Conservation (phyloP, 2,329 filamentous ascomycete genomes). For the Zarea fungicola region DNA sequence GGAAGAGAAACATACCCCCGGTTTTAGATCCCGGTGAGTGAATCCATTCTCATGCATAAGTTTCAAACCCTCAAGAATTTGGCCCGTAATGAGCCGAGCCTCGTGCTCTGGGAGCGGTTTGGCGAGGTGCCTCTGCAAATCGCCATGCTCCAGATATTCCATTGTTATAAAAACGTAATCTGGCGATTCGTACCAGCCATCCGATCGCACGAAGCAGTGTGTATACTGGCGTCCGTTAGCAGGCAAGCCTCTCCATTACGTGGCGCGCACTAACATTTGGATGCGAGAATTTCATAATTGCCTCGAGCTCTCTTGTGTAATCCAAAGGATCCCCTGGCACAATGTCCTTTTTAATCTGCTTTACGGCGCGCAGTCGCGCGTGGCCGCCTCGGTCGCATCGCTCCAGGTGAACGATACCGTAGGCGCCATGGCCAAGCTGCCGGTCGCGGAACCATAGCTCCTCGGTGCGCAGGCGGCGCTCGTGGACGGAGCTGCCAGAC, state of each 20-base stretch:
- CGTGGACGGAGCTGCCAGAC: neutral
- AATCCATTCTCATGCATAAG: constrained; percentile 19
- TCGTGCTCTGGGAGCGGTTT: constrained; percentile 7
- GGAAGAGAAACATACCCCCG: constrained; percentile 1
- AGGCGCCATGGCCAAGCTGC: constrained; percentile 10
- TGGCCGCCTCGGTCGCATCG: neutral
- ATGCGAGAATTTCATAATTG: constrained; percentile 14
- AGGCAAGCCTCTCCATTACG: no score
- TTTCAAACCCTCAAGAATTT: constrained; percentile 15
- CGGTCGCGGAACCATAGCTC: constrained; percentile 7
- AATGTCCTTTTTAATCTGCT: neutral
- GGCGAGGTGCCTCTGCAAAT: constrained; percentile 11
- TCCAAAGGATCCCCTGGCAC: neutral
- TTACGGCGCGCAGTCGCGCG: neutral
- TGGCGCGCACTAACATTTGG: neutral
- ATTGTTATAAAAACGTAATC: constrained; percentile 14
- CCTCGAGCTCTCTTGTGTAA: constrained; percentile 10
- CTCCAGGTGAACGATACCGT: constrained; percentile 11
- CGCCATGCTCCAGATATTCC: constrained; percentile 16
- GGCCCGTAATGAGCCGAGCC: constrained; percentile 10
- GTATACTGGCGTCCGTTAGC: constrained; percentile 10
- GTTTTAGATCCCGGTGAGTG: constrained; percentile 19
- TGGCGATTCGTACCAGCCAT: constrained; percentile 16
- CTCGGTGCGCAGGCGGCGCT: neutral
- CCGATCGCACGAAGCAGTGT: constrained; percentile 16